Evolutionary conservation across 2,329 filamentous ascomycete species (phyloP).

Genomic region (Trichoderma arundinaceum): DNA sequence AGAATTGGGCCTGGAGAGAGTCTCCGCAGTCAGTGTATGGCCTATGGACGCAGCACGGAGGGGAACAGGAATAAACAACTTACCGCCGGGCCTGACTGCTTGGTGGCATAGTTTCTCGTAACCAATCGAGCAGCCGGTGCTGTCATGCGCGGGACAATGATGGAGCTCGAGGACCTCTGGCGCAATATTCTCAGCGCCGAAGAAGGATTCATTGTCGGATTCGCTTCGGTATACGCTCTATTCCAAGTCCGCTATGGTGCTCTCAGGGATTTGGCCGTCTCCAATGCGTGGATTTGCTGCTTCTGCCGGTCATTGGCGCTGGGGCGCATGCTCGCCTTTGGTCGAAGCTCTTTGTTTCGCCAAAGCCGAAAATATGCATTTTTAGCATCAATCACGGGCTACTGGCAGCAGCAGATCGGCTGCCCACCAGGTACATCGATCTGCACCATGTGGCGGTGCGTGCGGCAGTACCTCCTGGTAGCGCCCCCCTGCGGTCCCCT

Average conservation of each 20-base stretch:
- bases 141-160: not conserved
- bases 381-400: too few species aligned
- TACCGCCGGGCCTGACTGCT: constrained; percentile 40
- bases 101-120: constrained; percentile 39
- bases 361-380: not conserved
- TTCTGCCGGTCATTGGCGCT: constrained; percentile 3
- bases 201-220: constrained; percentile 21
- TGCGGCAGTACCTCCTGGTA: not conserved
- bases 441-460: constrained; percentile 17
- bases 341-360: not conserved
- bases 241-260: not conserved
- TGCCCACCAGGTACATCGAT: not conserved
- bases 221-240: not conserved
- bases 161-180: not conserved
- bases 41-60: too few species aligned
- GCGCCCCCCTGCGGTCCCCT: too few species aligned
- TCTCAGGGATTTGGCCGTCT: not conserved
- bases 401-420: not conserved
- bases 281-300: not conserved
- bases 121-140: not conserved
- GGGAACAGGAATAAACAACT: not conserved
- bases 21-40: not conserved
- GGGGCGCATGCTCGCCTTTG: not conserved
- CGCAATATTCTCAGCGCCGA: constrained; percentile 16
- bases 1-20: constrained; percentile 65